A percentile compares a stretch with the other conserved stretches of the same genome.
Conservation (phyloP, 306 rosid genomes). For the Ammopiptanthus mongolicus region DNA sequence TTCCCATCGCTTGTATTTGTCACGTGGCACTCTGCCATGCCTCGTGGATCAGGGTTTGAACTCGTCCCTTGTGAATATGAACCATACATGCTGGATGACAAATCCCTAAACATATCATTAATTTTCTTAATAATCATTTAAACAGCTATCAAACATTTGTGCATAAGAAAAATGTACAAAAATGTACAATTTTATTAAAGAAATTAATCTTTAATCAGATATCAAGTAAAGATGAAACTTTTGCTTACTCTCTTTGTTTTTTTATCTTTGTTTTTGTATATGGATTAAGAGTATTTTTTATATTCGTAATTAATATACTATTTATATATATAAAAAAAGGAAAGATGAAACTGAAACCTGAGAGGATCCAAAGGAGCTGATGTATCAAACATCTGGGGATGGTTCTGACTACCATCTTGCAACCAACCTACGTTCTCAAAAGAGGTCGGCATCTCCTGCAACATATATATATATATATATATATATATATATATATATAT, state of each 20-base stretch:
- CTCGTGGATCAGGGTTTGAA: conserved; percentile 44
- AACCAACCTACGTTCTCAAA: conserved; percentile 60
- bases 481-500: no score
- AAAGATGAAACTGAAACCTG: conserved; percentile 30
- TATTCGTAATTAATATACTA: no score
- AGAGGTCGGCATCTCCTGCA: conserved; percentile 43
- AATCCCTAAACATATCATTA: conserved; percentile 33
- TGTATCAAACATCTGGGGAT: conserved; percentile 44
- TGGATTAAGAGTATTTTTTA: no score
- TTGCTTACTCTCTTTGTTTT: no score
- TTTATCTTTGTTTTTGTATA: no score
- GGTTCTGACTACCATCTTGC: conserved; percentile 44
- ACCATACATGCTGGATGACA: conserved; percentile 45
- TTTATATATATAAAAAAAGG: no score
- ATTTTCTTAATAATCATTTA: background rate
- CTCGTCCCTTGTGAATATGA: conserved; percentile 61
- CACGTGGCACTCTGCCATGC: conserved; percentile 48
- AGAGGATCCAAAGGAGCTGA: conserved; percentile 53
- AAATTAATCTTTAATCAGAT: background rate
- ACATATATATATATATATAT: no score
- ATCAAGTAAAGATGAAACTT: background rate
- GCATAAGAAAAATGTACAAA: background rate
- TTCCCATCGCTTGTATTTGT: conserved; percentile 36
- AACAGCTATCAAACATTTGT: no score
- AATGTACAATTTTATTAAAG: background rate